phyloP scores from a whole-genome alignment of 345 rosid genomes.

The Gossypium rotundifolium region DNA sequence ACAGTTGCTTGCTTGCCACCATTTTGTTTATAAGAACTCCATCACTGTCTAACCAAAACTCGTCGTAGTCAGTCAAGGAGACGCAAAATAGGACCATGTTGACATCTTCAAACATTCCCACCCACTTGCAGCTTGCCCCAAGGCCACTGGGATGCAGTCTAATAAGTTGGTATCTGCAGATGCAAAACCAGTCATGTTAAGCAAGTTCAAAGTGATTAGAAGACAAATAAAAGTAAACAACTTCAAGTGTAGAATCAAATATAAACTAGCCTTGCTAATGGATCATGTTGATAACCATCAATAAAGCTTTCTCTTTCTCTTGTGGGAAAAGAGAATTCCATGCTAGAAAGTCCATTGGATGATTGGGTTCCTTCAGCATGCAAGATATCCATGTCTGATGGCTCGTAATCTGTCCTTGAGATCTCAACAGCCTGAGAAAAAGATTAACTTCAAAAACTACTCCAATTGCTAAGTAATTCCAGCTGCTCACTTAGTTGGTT shows the following conservation, averaged over 20 bases:
- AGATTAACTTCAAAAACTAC: constrained; percentile 3
- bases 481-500: too few species aligned
- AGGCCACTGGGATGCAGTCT: constrained; percentile 60
- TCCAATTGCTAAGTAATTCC: background rate
- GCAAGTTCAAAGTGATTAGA: background rate
- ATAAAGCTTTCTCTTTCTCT: constrained; percentile 23
- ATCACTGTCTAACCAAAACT: constrained; percentile 37
- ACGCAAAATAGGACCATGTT: constrained; percentile 65
- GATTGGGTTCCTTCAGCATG: constrained; percentile 70
- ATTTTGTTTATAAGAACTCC: constrained; percentile 71
- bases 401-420: constrained; percentile 59
- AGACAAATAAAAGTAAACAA: background rate
- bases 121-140: constrained; percentile 75
- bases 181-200: constrained; percentile 3
- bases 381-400: constrained; percentile 77
- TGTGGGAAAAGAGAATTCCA: constrained; percentile 68
- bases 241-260: background rate
- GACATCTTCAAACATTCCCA: constrained; percentile 80
- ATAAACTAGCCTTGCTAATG: constrained; percentile 42
- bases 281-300: constrained; percentile 41
- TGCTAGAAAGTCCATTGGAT: constrained; percentile 59
- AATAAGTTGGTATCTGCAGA: constrained; percentile 75
- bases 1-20: constrained; percentile 63
- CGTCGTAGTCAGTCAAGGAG: constrained; percentile 59
- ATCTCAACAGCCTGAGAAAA: constrained; percentile 67